These are phyloP conservation scores for Ganoderma meredithae DNA, from an alignment of 1,284 basidiomycete genomes.

Conservation along the genomic window DNA sequence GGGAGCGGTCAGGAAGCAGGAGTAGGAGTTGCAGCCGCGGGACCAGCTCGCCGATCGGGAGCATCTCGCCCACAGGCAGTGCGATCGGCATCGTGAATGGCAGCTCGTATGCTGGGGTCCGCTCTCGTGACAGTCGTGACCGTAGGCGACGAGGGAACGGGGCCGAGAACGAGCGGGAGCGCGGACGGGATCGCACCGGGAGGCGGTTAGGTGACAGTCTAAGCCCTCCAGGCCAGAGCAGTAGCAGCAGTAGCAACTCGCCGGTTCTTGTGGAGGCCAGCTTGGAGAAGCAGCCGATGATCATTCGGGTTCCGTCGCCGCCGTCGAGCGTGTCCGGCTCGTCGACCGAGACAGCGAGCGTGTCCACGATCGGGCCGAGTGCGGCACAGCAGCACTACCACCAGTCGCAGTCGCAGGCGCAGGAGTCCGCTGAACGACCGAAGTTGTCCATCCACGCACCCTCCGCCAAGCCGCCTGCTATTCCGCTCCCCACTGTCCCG, in stretches of 20 bases:
- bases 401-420: not conserved
- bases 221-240: constrained; percentile 50
- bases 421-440: constrained; percentile 15
- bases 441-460: constrained; percentile 33
- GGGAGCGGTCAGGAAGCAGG: constrained; percentile 48
- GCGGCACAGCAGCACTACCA: constrained; percentile 19
- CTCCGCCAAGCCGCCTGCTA: constrained; percentile 28
- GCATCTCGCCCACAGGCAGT: constrained; percentile 63
- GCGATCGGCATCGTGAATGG: constrained; percentile 46
- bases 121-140: constrained; percentile 40
- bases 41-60: constrained; percentile 59
- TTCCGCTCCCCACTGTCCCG: constrained; percentile 32
- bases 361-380: constrained; percentile 34
- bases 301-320: constrained; percentile 28
- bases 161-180: constrained; percentile 36
- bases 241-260: constrained; percentile 35
- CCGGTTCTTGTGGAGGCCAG: constrained; percentile 32
- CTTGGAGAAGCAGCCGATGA: constrained; percentile 17
- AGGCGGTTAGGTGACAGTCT: constrained; percentile 56
- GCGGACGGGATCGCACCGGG: constrained; percentile 52
- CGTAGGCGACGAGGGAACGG: constrained; percentile 22
- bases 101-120: constrained; percentile 41
- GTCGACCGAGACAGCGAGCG: constrained; percentile 39
- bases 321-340: constrained; percentile 40
- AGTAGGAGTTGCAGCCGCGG: constrained; percentile 39